Evolutionary conservation across 805 yeast genomes (phyloP).

Genomic region (Komagataella phaffii): DNA sequence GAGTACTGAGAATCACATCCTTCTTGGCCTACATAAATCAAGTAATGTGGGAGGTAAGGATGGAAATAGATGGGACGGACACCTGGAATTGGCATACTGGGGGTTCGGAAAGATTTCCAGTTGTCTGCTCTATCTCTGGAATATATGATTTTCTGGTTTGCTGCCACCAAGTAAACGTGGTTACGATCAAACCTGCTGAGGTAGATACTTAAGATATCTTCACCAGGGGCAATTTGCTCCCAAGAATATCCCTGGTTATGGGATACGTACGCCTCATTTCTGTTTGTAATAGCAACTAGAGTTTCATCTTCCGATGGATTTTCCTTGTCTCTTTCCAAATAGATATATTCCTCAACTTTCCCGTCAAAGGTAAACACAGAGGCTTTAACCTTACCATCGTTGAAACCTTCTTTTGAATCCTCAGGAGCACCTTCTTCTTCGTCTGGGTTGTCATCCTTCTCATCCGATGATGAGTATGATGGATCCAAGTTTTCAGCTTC

Average conservation of each 20-base stretch:
- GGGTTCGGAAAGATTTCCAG: slow-evolving; percentile 40
- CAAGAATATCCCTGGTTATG: slow-evolving; percentile 54
- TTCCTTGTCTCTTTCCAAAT: slow-evolving; percentile 38
- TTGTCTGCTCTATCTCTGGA: slow-evolving; percentile 57
- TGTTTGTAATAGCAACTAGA: slow-evolving; percentile 43
- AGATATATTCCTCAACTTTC: slow-evolving; percentile 38
- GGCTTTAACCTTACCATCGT: slow-evolving; percentile 27
- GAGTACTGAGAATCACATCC: slow-evolving; percentile 37
- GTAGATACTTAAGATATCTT: slow-evolving; percentile 35
- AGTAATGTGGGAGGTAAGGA: slow-evolving; percentile 39
- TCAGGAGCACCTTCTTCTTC: slow-evolving; percentile 21
- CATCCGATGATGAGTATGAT: background rate
- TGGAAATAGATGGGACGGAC: slow-evolving; percentile 45
- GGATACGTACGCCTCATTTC: slow-evolving; percentile 47
- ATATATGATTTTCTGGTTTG: slow-evolving; percentile 33
- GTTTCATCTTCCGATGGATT: slow-evolving; percentile 40
- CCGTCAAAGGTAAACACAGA: slow-evolving; percentile 38
- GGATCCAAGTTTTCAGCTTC: background rate
- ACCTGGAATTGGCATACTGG: slow-evolving; percentile 31
- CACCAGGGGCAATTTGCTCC: slow-evolving; percentile 28
- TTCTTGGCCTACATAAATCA: slow-evolving; percentile 56
- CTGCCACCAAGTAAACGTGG: slow-evolving; percentile 38
- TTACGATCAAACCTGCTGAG: slow-evolving; percentile 44
- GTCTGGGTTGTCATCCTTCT: slow-evolving; percentile 4
- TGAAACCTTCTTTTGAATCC: slow-evolving; percentile 18